Evolutionary conservation across 2,329 filamentous ascomycete genomes (phyloP).

Genomic region (Sodiomyces alkalinus): DNA sequence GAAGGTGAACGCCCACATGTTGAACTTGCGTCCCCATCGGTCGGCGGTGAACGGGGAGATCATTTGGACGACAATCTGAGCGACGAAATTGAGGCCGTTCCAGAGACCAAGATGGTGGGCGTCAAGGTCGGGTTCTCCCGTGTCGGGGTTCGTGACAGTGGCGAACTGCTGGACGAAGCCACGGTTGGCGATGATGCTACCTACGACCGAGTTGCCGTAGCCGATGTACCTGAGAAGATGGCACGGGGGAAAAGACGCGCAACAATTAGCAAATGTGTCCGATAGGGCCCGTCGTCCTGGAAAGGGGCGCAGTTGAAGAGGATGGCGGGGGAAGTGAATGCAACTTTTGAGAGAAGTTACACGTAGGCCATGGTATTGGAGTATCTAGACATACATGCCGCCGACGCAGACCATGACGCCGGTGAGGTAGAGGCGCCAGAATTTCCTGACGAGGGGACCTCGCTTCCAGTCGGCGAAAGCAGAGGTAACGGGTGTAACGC

Average conservation of each 20-base stretch:
- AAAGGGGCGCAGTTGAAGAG: neutral
- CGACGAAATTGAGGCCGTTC: constrained; percentile 2
- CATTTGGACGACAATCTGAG: constrained; percentile 2
- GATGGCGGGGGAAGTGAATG: too few relatives aligned
- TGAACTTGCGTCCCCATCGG: constrained; percentile 3
- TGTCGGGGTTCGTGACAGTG: constrained; percentile 1
- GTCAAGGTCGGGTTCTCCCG: constrained; percentile 1
- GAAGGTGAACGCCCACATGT: constrained; percentile 2
- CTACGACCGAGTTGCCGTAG: constrained; percentile 2
- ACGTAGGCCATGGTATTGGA: too few relatives aligned
- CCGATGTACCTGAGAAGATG: neutral
- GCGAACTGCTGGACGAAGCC: constrained; percentile 4
- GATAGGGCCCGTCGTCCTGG: neutral
- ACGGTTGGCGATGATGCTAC: constrained; percentile 3
- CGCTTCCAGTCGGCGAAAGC: constrained; percentile 2
- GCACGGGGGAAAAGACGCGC: too few relatives aligned
- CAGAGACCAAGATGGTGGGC: constrained; percentile 1
- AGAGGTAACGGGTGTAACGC: constrained; percentile 1
- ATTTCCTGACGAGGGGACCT: constrained; percentile 1
- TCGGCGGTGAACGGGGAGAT: constrained; percentile 2
- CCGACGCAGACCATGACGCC: neutral
- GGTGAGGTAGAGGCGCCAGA: constrained; percentile 3
- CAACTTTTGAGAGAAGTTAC: too few relatives aligned
- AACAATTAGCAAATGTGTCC: too few relatives aligned
- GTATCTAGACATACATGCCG: constrained; percentile 1